Evolutionary conservation across 441 rosid genomes (phyloP), one percentile per base, ranked within the genome.

Genomic region (Isatis lusitanica): DNA sequence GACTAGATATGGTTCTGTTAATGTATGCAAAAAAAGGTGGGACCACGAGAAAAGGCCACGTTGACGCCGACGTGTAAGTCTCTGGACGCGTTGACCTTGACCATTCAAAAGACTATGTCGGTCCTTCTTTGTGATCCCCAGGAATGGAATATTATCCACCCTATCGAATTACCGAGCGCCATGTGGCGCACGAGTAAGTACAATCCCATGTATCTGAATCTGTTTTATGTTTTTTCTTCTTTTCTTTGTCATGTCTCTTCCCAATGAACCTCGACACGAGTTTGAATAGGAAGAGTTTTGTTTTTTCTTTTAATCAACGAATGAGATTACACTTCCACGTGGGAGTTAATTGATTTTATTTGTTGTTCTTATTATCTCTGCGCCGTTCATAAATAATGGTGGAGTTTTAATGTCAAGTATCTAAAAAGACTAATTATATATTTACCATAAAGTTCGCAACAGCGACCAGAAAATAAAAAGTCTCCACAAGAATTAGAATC

Each of bases 1-100:
- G 68, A 67, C 28, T 51, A 51, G 55, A 68, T 57, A 42, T 66
- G 69, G 57, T 55, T 63, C 58, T 66, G 61, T 36, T 35, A 64
- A 43, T 42, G 57, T 11, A 36, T 65, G 53, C 35, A 61, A 26
- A 30, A 62, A 63, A 60, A 30, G 9, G 62, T 70, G 53, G 66
- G 62, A 36, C 71, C 55, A 16, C 64, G 1, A 11, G 7, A 1
- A 51, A 51, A 61, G 69, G 69, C 56, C 58, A 71, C 44, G 68
- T 71, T 77, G 76, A 71, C 75, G 71, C 80, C 70, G 71, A 63
- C 79, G 42, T 70, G 76, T 50, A 71, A 53, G 48, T 77, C 67
- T 64, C 12, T 66, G 56, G 50, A 65, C 12, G 46, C 73, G 71
- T 77, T 71, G 76, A 77, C 75, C 80, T 64, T 66, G 80, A 71